Conservation (phyloP, 177 flowering plant species). For the Telopea speciosissima region DNA sequence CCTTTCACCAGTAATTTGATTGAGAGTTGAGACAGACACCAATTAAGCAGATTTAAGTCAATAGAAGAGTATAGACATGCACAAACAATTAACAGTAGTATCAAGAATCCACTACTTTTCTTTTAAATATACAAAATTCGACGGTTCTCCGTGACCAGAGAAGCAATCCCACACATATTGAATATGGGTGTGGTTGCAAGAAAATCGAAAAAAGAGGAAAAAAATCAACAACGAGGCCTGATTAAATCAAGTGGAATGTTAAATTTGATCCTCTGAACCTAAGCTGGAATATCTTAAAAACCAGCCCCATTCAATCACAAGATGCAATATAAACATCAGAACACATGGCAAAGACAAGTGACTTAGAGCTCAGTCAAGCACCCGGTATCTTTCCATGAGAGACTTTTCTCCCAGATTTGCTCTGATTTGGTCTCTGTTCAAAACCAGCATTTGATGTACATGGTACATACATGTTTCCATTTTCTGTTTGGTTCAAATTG, state of each 20-base stretch:
- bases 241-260: not conserved
- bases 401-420: not conserved
- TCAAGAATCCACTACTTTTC: not conserved
- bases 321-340: not conserved
- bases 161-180: not conserved
- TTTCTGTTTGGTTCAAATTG: not conserved
- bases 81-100: not conserved
- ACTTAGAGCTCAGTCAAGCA: not conserved
- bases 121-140: not conserved
- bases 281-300: not conserved
- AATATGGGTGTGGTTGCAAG: not conserved
- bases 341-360: not conserved
- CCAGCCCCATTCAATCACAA: not conserved
- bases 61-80: not conserved
- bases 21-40: too few species aligned
- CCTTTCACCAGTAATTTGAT: too few species aligned
- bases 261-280: not conserved
- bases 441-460: too few species aligned
- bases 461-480: too few species aligned
- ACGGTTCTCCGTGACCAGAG: not conserved
- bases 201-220: not conserved
- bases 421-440: not conserved
- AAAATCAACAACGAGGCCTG: not conserved
- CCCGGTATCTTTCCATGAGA: not conserved
- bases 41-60: too few species aligned